phyloP scores from a whole-genome alignment of 2,329 filamentous ascomycete species.

The Apiospora malaysiana region DNA sequence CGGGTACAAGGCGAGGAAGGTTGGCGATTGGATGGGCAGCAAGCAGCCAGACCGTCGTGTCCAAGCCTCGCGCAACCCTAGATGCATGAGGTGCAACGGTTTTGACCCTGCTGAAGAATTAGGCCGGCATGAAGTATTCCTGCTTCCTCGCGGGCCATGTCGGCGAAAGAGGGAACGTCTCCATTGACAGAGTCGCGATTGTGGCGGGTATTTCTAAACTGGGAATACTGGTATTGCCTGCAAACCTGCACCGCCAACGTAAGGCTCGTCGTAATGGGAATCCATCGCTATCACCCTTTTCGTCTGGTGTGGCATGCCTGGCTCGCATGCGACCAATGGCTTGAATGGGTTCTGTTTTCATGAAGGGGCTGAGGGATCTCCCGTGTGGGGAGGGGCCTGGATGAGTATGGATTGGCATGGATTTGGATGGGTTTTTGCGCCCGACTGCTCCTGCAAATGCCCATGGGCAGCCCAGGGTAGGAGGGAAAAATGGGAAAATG shows the following conservation, averaged over 20 bases:
- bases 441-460: background rate
- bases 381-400: slow-evolving; percentile 1
- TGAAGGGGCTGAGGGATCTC: slow-evolving; percentile 6
- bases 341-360: background rate
- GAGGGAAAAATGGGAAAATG: background rate
- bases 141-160: no score
- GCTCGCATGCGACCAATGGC: no score
- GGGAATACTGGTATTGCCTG: no score
- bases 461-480: background rate
- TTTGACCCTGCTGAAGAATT: background rate
- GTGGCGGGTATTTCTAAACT: background rate
- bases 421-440: background rate
- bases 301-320: no score
- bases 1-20: background rate
- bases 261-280: slow-evolving; percentile 18
- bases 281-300: background rate
- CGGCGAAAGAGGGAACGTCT: background rate
- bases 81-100: slow-evolving; percentile 8
- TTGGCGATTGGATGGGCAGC: background rate
- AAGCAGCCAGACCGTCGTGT: background rate
- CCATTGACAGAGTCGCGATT: slow-evolving; percentile 14
- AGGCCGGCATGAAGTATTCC: background rate
- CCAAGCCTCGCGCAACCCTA: slow-evolving; percentile 7
- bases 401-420: background rate
- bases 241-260: background rate